Conservation (phyloP, 202 grass and related monocot species). For the Schoenoplectus triqueter region DNA sequence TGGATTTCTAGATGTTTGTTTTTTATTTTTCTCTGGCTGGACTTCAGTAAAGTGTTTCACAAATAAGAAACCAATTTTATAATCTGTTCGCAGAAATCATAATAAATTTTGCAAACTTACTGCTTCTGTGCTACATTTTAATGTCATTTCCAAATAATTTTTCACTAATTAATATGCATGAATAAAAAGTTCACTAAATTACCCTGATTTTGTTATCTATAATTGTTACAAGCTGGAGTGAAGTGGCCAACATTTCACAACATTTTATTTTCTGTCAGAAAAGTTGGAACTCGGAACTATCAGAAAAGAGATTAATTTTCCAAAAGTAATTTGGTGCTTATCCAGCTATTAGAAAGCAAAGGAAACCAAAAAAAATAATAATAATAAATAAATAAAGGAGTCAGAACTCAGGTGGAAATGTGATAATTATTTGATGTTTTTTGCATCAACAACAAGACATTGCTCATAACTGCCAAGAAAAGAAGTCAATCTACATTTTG, state of each 20-base stretch:
- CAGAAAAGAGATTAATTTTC: background rate
- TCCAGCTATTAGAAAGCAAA: background rate
- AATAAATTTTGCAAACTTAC: background rate
- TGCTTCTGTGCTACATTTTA: background rate
- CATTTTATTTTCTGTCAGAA: background rate
- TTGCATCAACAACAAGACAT: background rate
- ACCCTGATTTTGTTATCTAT: background rate
- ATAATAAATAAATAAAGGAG: background rate
- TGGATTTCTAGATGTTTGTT: background rate
- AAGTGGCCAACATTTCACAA: background rate
- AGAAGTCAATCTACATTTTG: background rate
- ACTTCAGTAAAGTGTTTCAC: slow-evolving; percentile 21
- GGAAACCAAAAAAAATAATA: too few species aligned
- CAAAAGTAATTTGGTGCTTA: background rate
- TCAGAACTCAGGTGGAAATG: background rate
- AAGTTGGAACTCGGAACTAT: too few species aligned
- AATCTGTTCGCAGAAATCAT: background rate
- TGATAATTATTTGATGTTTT: background rate
- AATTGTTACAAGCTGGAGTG: background rate
- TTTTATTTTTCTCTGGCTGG: background rate
- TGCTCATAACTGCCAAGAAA: slow-evolving; percentile 4
- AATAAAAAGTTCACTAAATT: background rate
- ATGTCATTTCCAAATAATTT: background rate
- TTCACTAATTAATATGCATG: background rate
- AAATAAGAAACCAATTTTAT: slow-evolving; percentile 24